phyloP scores from a whole-genome alignment of 1,139 yeast species.

The Komagataea norvegica region DNA sequence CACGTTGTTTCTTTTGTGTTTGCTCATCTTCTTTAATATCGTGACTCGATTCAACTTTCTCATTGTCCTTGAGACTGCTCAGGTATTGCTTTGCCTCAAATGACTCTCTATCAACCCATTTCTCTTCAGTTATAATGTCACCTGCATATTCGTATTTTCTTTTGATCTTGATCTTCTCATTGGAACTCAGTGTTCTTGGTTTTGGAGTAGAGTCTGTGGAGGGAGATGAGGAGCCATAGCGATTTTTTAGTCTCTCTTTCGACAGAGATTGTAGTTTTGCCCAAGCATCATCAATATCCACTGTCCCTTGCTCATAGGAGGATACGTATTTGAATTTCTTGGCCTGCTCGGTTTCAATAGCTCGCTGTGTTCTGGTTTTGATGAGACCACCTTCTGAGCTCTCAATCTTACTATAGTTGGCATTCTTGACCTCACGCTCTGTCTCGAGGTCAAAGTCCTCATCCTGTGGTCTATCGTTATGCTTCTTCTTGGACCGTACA shows the following conservation, averaged over 20 bases:
- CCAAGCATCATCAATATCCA: conserved; percentile 53
- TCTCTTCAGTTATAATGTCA: conserved; percentile 68
- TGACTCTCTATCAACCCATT: conserved; percentile 67
- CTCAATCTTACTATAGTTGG: conserved; percentile 41
- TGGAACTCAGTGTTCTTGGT: conserved; percentile 14
- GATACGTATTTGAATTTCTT: conserved; percentile 29
- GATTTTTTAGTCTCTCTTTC: conserved; percentile 22
- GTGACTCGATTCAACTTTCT: conserved; percentile 16
- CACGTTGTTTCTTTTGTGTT: conserved; percentile 8
- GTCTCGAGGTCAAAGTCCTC: conserved; percentile 22
- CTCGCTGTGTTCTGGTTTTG: conserved; percentile 53
- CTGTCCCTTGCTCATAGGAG: conserved; percentile 24
- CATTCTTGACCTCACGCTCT: conserved; percentile 31
- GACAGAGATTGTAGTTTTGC: conserved; percentile 32
- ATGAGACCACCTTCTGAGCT: conserved; percentile 50
- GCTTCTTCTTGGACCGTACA: conserved; percentile 14
- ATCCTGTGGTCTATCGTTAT: conserved; percentile 16
- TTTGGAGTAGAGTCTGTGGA: conserved; percentile 9
- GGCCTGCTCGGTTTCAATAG: conserved; percentile 34
- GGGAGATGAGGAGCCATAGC: conserved; percentile 21
- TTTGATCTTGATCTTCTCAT: conserved; percentile 61
- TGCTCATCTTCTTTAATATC: conserved; percentile 8
- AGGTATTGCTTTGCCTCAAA: conserved; percentile 85
- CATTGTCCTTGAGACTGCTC: conserved; percentile 29
- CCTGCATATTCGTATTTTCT: conserved; percentile 90